phyloP scores from a whole-genome alignment of 2,329 filamentous ascomycete genomes.

The Sporothrix variecibatus region DNA sequence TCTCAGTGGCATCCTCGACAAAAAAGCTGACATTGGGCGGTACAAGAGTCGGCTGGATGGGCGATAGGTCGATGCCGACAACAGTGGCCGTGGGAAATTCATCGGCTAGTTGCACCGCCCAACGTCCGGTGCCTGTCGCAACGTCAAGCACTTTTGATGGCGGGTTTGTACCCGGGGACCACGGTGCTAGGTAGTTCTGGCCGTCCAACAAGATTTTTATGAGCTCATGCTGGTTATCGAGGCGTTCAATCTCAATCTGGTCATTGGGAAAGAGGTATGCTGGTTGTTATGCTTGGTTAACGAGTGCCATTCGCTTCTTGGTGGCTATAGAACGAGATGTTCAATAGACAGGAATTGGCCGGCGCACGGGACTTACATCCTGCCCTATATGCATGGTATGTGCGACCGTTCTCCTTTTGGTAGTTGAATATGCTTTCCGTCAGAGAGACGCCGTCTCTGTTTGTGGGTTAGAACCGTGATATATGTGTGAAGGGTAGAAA shows the following conservation, averaged over 20 bases:
- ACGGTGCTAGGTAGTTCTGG: constrained; percentile 38
- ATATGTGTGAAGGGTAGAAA: not conserved
- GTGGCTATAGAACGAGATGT: too few species aligned
- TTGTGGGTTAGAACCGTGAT: constrained; percentile 19
- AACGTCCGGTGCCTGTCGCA: constrained; percentile 59
- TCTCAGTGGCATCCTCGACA: constrained; percentile 62
- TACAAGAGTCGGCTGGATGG: constrained; percentile 65
- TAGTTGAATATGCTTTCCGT: constrained; percentile 38
- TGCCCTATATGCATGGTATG: constrained; percentile 39
- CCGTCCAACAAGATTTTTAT: constrained; percentile 38
- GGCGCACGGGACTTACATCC: constrained; percentile 33
- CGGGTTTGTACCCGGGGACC: constrained; percentile 32
- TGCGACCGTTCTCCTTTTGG: constrained; percentile 38
- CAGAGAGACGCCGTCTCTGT: constrained; percentile 36
- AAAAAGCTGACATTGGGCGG: constrained; percentile 74
- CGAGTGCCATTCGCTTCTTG: not conserved
- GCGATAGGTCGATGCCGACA: constrained; percentile 66
- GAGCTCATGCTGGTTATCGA: constrained; percentile 39
- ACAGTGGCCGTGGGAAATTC: constrained; percentile 60
- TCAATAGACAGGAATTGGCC: not conserved
- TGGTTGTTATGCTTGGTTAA: constrained; percentile 23
- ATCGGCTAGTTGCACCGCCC: constrained; percentile 69
- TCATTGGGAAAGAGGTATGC: constrained; percentile 43
- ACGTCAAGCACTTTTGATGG: constrained; percentile 40
- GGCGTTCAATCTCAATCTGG: constrained; percentile 37